Conservation (phyloP, 192 early-diverging fungal genomes). For the Backusella morwellensis region DNA sequence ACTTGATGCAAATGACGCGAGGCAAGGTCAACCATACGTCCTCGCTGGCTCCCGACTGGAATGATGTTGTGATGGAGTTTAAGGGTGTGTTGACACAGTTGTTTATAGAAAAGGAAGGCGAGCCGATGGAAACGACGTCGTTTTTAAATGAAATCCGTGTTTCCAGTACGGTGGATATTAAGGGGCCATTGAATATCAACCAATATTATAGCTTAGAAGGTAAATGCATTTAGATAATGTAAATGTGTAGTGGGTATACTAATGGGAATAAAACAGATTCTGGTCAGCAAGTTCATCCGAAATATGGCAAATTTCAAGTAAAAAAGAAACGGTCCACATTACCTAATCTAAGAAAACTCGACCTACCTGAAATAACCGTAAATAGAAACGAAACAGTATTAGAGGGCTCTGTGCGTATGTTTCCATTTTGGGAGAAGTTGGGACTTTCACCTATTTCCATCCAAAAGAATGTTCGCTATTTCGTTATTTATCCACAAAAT, state of each 20-base stretch:
- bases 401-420: conserved; percentile 43
- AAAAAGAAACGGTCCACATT: conserved; percentile 41
- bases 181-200: conserved; percentile 37
- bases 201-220: conserved; percentile 34
- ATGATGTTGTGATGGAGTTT: conserved; percentile 7
- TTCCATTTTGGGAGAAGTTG: conserved; percentile 52
- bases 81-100: conserved; percentile 16
- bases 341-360: conserved; percentile 32
- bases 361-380: conserved; percentile 43
- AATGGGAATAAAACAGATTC: conserved; percentile 13
- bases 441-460: conserved; percentile 44
- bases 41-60: conserved; percentile 5
- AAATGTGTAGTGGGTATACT: no score
- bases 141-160: background rate
- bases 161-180: conserved; percentile 19
- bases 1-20: conserved; percentile 30
- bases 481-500: conserved; percentile 47
- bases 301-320: conserved; percentile 51
- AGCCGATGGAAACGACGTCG: background rate
- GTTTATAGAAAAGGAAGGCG: background rate
- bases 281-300: conserved; percentile 40
- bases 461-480: conserved; percentile 47
- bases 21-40: conserved; percentile 25
- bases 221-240: background rate
- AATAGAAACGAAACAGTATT: conserved; percentile 44